Base-by-base conservation (phyloP, 2,329 filamentous ascomycete genomes). In the Exophiala mesophila region DNA sequence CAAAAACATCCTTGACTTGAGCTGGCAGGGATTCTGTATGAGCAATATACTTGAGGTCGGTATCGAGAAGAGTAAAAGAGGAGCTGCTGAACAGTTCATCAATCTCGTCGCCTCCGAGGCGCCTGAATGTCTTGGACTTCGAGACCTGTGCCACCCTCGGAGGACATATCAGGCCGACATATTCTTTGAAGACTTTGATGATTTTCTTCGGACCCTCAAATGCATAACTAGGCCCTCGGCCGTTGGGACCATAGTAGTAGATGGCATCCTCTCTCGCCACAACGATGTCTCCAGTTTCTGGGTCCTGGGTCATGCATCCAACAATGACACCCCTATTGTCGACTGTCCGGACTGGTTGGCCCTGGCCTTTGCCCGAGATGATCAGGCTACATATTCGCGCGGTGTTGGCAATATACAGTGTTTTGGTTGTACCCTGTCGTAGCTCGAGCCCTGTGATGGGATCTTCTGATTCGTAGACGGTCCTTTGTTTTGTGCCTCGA, bases 241-340 rank as follows among this genome's bases (percentile, higher is more conserved):
- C 90, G 45, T 92, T 85, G 1, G 84, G 68, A 0, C 83, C 85
- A 64, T 97, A 98, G 45, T 87, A 89, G 66, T 97, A 97, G 40
- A 98, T 84, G 5, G 90, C 92, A 74, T 98, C 94, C 55, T 96
- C 88, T 47, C 92, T 75, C 1, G 84, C 92, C n/a, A 98, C 83
- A 3, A 98, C 78, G 15, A 98, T 82, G 52, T 96, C 87, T 4
- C 85, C 87, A 0, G 81, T 85, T 49, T 77, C 75, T 47, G 77
- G 79, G 62, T 96, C 88, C 9, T 90, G 74, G 0, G 88, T 85
- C 87, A 98, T 95, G 63, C 94, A 98, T 1, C 88, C 89, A n/a
- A 94, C 80, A 8, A 79, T 89, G 59, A 90, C 97, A 2, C 92
- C 92, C 13, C 78, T 74, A 59, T 97, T 89, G 60, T 97, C 92